These are phyloP conservation scores for Verticillium tricorpus DNA, from an alignment of 2,329 filamentous ascomycete species.

Conservation along the genomic window DNA sequence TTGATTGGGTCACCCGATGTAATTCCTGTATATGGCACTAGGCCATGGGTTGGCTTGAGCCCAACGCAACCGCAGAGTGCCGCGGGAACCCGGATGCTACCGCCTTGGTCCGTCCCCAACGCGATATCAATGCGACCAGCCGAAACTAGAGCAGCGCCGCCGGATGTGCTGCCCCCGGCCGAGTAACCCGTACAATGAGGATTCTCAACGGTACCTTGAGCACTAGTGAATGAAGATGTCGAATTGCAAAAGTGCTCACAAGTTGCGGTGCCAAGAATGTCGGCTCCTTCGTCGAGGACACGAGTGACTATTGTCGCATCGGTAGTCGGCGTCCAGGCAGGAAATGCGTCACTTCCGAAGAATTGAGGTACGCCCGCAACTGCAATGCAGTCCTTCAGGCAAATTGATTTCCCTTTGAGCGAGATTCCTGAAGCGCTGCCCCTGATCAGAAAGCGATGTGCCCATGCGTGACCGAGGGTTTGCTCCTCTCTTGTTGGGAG, in stretches of 20 bases:
- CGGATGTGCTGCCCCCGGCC: slow-evolving; percentile 44
- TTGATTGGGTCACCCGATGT: slow-evolving; percentile 43
- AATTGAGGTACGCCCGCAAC: slow-evolving; percentile 50
- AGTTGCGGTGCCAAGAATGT: slow-evolving; percentile 43
- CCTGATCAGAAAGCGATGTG: slow-evolving; percentile 42
- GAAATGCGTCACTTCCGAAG: slow-evolving; percentile 45
- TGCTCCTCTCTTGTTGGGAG: slow-evolving; percentile 35
- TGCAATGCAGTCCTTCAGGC: slow-evolving; percentile 50
- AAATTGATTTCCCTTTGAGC: slow-evolving; percentile 40
- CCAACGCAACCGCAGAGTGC: slow-evolving; percentile 32
- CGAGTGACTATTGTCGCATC: slow-evolving; percentile 51
- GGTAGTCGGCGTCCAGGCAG: slow-evolving; percentile 43
- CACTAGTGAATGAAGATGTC: slow-evolving; percentile 40
- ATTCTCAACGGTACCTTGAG: slow-evolving; percentile 41
- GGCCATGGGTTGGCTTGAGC: slow-evolving; percentile 46
- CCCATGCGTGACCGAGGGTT: slow-evolving; percentile 44
- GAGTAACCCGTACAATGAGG: slow-evolving; percentile 39
- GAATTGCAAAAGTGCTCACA: slow-evolving; percentile 52
- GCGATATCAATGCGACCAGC: slow-evolving; percentile 37
- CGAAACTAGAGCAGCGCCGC: slow-evolving; percentile 40
- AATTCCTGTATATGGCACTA: slow-evolving; percentile 47
- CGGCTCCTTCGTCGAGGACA: slow-evolving; percentile 43
- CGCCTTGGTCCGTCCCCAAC: slow-evolving; percentile 44
- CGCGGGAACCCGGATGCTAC: slow-evolving; percentile 40
- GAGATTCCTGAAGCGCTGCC: slow-evolving; percentile 2